phyloP scores from a whole-genome alignment of 2,329 filamentous ascomycete species.

The Sphaceloma murrayae region DNA sequence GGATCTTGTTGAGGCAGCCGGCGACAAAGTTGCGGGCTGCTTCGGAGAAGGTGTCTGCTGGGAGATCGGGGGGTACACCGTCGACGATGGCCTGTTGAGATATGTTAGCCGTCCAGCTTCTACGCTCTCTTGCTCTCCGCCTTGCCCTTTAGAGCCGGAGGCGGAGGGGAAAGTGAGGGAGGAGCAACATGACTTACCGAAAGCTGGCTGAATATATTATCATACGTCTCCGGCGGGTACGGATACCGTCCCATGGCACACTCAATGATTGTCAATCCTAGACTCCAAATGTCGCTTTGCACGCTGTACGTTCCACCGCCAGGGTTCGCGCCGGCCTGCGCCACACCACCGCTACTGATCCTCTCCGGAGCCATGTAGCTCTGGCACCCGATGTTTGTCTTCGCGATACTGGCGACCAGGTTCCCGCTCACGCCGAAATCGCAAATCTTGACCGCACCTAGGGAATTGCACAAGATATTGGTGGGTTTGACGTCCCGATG shows the following conservation, averaged over 20 bases:
- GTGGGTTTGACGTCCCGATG: slow-evolving; percentile 97
- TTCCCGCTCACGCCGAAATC: slow-evolving; percentile 98
- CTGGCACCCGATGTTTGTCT: slow-evolving; percentile 97
- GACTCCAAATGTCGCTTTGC: slow-evolving; percentile 94
- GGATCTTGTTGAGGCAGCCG: slow-evolving; percentile 84
- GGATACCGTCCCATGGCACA: slow-evolving; percentile 91
- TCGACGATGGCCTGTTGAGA: slow-evolving; percentile 78
- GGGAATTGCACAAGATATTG: slow-evolving; percentile 89
- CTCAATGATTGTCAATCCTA: slow-evolving; percentile 90
- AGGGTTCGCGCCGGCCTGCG: slow-evolving; percentile 56
- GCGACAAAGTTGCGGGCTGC: slow-evolving; percentile 77
- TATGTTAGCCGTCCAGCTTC: background rate
- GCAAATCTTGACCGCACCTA: slow-evolving; percentile 92
- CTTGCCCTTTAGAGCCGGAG: too few species aligned
- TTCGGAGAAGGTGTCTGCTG: slow-evolving; percentile 66
- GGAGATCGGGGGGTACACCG: slow-evolving; percentile 85
- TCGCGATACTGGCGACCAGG: slow-evolving; percentile 91
- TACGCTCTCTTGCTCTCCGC: too few species aligned
- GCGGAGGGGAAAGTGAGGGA: slow-evolving; percentile 13
- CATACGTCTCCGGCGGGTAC: slow-evolving; percentile 93
- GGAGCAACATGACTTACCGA: slow-evolving; percentile 57
- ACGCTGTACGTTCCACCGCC: slow-evolving; percentile 87
- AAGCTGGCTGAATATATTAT: slow-evolving; percentile 95
- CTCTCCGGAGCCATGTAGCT: slow-evolving; percentile 98
- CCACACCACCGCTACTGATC: slow-evolving; percentile 77